Evolutionary conservation across 208 protist genomes (phyloP).

Genomic region (Trypanosoma brucei): DNA sequence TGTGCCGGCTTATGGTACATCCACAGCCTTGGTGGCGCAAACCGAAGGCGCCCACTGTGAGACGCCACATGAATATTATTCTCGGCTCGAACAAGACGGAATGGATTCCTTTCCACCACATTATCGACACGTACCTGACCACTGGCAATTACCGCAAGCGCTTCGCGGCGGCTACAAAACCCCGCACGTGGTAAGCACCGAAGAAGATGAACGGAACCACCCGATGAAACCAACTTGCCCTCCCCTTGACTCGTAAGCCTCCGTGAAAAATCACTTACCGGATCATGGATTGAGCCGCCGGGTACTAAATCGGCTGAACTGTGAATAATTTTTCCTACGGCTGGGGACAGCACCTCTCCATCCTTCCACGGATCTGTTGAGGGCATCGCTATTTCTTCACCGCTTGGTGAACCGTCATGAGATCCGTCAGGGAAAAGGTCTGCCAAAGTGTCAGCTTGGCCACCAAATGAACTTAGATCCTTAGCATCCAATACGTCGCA

Average conservation of each 20-base stretch:
- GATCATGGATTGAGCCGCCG: conserved; percentile 19
- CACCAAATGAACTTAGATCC: neutral
- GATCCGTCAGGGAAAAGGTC: conserved; percentile 26
- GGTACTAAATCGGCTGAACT: conserved; percentile 17
- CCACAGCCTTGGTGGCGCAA: conserved; percentile 76
- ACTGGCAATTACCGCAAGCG: conserved; percentile 58
- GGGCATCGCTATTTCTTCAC: neutral
- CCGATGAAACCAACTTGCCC: neutral
- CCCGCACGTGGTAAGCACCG: conserved; percentile 72
- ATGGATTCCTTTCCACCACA: conserved; percentile 81
- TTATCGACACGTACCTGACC: conserved; percentile 84
- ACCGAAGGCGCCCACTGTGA: conserved; percentile 67
- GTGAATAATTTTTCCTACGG: conserved; percentile 7
- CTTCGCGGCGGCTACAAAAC: conserved; percentile 80
- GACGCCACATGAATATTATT: conserved; percentile 74
- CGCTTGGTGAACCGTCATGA: neutral
- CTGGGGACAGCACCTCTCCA: neutral
- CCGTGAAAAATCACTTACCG: neutral
- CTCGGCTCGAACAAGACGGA: conserved; percentile 62
- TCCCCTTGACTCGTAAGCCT: neutral
- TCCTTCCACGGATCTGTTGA: neutral
- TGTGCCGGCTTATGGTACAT: conserved; percentile 89
- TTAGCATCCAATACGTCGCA: neutral
- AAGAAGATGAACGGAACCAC: conserved; percentile 57
- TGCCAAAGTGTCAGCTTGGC: conserved; percentile 27